Percentiles rank a stretch among this genome's conserved stretches.
These are phyloP conservation scores for Pyrenophora tritici-repentis DNA, from an alignment of 2,329 filamentous ascomycete species.

Conservation along the genomic window DNA sequence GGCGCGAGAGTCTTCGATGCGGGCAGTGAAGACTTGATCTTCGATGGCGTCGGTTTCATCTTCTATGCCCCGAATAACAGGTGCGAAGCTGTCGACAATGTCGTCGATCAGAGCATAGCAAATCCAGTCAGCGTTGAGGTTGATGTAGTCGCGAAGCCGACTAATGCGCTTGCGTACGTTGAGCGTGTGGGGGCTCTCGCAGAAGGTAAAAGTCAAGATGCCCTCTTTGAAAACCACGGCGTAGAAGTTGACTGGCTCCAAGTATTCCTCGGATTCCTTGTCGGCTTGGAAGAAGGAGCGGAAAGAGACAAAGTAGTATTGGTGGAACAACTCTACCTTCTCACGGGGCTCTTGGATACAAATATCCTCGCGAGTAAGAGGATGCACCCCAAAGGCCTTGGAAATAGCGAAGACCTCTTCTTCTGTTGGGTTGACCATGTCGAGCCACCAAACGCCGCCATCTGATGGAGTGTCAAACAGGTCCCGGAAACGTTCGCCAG, in stretches of 20 bases:
- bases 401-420: constrained; percentile 87
- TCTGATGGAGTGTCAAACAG: constrained; percentile 75
- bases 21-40: constrained; percentile 91
- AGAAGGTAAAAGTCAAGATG: constrained; percentile 92
- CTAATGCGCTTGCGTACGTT: constrained; percentile 92
- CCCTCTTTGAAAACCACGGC: constrained; percentile 96
- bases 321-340: constrained; percentile 96
- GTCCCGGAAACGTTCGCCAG: constrained; percentile 85
- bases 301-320: constrained; percentile 98
- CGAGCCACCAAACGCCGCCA: constrained; percentile 97
- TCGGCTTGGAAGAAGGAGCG: constrained; percentile 88
- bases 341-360: constrained; percentile 93
- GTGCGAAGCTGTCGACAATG: constrained; percentile 94
- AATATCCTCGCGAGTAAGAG: constrained; percentile 95
- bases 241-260: constrained; percentile 95
- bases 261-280: constrained; percentile 77
- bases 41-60: constrained; percentile 89
- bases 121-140: constrained; percentile 96
- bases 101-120: constrained; percentile 99
- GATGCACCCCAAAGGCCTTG: constrained; percentile 94
- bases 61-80: constrained; percentile 85
- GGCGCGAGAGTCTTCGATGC: constrained; percentile 83
- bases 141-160: constrained; percentile 90
- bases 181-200: constrained; percentile 81
- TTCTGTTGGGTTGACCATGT: constrained; percentile 86